Evolutionary conservation across 148 eudicot species (phyloP), one percentile per base, ranked within the genome.

Genomic region (Suaeda aralocaspica): DNA sequence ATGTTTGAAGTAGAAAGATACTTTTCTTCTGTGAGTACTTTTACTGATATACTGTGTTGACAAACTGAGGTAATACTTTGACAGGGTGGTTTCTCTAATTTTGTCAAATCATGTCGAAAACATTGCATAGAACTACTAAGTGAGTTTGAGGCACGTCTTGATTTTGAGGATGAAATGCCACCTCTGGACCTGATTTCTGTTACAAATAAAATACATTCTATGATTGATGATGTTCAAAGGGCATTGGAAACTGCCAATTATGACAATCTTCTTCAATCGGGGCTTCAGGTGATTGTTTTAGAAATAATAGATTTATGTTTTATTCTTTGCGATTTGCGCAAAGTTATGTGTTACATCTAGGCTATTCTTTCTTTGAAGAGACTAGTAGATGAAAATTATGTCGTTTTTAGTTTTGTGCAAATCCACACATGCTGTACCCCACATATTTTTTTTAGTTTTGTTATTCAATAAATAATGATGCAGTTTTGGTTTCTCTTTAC

Each of bases 81-180:
- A 41, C 87, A 93, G 99, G 97, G 99, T 28, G 99, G 99, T 33
- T 91, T 94, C 78, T 91, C 99, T 74, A 82, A 82, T 76, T 79
- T 87, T 75, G 97, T 94, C 39, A 91, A 81, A 75, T 79, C 91
- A 26, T 75, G 86, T 36, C 85, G 97, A 82, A 79, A 72, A 19
- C 85, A 83, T 59, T 94, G 99, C 85, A 86, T 94, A 51, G 96
- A 86, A 76, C 76, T 94, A 73, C 97, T 94, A 68, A 80, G 92
- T 24, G 99, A 94, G 81, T 91, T 94, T 77, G 99, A 94, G 84
- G 99, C 99, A 66, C 99, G 93, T 64, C 84, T 94, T 64, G 99
- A 94, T 83, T 94, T 94, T 72, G 99, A 94, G 68, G 99, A 94
- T 81, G 99, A 94, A 83, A 89, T 94, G 99, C 93, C 99, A 69